Base-by-base conservation (phyloP, 208 protist genomes). In the Crithidia expoeki region DNA sequence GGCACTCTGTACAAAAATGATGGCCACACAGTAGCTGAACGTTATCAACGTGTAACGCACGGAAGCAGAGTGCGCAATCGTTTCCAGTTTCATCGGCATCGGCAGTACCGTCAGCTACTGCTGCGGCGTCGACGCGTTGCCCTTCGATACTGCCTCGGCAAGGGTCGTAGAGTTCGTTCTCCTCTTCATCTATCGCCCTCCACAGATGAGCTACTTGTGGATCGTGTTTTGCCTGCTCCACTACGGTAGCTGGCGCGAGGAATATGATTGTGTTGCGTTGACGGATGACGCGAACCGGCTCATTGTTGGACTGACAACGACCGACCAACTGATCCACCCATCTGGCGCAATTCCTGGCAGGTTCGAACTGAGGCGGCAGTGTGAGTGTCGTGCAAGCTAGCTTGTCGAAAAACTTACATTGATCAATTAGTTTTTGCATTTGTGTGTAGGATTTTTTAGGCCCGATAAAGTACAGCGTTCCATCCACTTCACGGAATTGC, bases 1-100 rank as follows among this genome's bases (percentile, higher is more conserved):
- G n/a, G 38, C 56, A 62, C 56, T 62, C 56, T 1, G 56, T 62
- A 25, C 56, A 62, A 38, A 46, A 62, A 4, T n/a, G 56, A 33
- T 62, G 56, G 38, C 56, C 56, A 38, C 56, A 62, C 23, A 62
- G 25, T 38, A 62, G 19, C 12, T n/a, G 38, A 7, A 49, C 14
- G 32, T 49, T 46, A 5, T 50, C 56, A 4, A n/a, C 11, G 14
- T 49, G 56, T 38, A 49, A 25, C 56, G 46, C 56, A 25, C 56
- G 19, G 25, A 62, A 52, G 58, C 58, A 64, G 17, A 52, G 40
- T 4, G 42, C 7, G 42, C 58, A 64, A 1, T 50, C 38, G 1
- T n/a, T n/a, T 17, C 33, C n/a, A 9, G 23, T 25, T 9, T 12
- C 55, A 16, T 46, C 55, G 34, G 17, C 34, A 23, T 3, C 38